Conservation (phyloP, 306 rosid species). For the Trifolium fragiferum region DNA sequence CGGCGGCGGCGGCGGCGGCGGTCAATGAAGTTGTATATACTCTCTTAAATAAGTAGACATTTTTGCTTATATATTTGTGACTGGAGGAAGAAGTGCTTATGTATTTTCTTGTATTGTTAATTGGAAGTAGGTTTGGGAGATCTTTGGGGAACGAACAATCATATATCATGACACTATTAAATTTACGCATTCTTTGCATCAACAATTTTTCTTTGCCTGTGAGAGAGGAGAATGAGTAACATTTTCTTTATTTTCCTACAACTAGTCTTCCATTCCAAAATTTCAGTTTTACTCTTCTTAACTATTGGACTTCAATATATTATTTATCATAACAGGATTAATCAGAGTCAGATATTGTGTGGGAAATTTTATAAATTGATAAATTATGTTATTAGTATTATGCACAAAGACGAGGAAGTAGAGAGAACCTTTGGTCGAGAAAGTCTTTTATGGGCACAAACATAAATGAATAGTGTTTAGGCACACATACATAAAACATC, state of each 20-base stretch:
- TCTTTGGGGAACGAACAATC: not conserved
- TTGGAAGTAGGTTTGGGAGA: not conserved
- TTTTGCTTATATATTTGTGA: not conserved
- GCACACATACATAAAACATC: no score
- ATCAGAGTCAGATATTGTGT: not conserved
- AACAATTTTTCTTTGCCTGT: not conserved
- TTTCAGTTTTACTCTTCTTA: no score
- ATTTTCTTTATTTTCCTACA: no score
- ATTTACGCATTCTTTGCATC: not conserved
- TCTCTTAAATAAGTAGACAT: not conserved
- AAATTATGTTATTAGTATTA: not conserved
- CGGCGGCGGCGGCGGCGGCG: no score
- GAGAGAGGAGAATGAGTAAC: no score
- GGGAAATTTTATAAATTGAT: not conserved
- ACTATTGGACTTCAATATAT: not conserved
- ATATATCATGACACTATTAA: no score
- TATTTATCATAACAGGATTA: not conserved
- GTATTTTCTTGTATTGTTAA: conserved; percentile 1
- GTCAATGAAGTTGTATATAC: conserved; percentile 46
- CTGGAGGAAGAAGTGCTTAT: not conserved
- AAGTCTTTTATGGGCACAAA: no score
- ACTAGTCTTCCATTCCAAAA: no score
- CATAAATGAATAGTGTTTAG: no score
- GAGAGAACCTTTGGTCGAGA: not conserved
- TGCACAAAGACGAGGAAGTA: not conserved